phyloP scores from a whole-genome alignment of 352 stramenopile genomes.

The Pythium oligandrum region DNA sequence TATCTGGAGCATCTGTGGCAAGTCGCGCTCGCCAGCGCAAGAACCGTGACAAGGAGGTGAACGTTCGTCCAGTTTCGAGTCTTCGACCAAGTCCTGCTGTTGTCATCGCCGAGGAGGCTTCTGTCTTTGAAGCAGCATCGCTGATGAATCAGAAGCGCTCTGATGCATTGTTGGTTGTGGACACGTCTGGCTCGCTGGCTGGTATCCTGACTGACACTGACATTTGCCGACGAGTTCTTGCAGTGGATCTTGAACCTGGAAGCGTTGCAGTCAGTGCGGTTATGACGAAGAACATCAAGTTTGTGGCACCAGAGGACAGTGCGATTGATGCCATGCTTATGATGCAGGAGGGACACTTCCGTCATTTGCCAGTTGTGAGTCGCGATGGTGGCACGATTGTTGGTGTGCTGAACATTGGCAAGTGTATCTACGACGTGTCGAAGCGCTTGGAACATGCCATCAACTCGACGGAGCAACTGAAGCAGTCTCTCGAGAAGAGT shows the following conservation, averaged over 20 bases:
- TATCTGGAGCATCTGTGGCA: slow-evolving; percentile 35
- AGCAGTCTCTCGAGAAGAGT: slow-evolving; percentile 75
- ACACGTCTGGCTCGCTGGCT: slow-evolving; percentile 75
- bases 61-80: slow-evolving; percentile 78
- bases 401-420: slow-evolving; percentile 97
- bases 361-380: slow-evolving; percentile 93
- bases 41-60: slow-evolving; percentile 69
- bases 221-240: slow-evolving; percentile 91
- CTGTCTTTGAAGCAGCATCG: slow-evolving; percentile 83
- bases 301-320: slow-evolving; percentile 90
- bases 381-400: slow-evolving; percentile 79
- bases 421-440: slow-evolving; percentile 98
- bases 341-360: slow-evolving; percentile 98
- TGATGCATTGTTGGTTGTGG: slow-evolving; percentile 91
- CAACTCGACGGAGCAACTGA: slow-evolving; percentile 79
- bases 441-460: slow-evolving; percentile 92
- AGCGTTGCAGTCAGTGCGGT: slow-evolving; percentile 76
- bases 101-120: slow-evolving; percentile 69
- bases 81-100: slow-evolving; percentile 70
- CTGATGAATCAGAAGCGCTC: slow-evolving; percentile 91
- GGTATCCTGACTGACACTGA: slow-evolving; percentile 97
- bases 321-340: slow-evolving; percentile 96
- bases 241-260: slow-evolving; percentile 72
- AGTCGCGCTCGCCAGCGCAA: slow-evolving; percentile 73
- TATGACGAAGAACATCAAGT: slow-evolving; percentile 97